Evolutionary conservation across 805 yeast genomes (phyloP).

Genomic region (Metschnikowia sp.): DNA sequence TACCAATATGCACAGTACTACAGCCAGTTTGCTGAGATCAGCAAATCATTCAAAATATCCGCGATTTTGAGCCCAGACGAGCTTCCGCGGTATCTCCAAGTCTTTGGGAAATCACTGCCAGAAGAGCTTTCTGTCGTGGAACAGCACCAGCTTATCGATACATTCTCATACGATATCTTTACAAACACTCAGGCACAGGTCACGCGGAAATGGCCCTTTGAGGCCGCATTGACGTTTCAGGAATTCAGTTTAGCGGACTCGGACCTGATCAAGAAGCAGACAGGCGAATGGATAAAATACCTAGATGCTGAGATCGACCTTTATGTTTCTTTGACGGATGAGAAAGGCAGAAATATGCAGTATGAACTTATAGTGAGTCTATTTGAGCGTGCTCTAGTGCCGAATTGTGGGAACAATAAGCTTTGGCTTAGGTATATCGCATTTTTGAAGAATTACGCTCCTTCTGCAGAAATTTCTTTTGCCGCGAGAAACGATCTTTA

Average conservation of each 20-base stretch:
- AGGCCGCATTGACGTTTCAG: constrained; percentile 56
- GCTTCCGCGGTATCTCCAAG: constrained; percentile 21
- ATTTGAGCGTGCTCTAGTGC: constrained; percentile 72
- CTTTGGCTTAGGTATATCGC: constrained; percentile 69
- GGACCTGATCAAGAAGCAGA: constrained; percentile 39
- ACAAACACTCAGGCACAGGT: constrained; percentile 50
- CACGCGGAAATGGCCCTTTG: constrained; percentile 66
- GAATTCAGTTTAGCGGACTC: constrained; percentile 47
- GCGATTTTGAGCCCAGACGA: constrained; percentile 21
- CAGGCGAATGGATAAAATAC: constrained; percentile 60
- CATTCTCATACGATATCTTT: constrained; percentile 43
- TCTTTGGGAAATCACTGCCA: constrained; percentile 20
- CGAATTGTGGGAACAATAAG: constrained; percentile 55
- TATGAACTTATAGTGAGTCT: constrained; percentile 39
- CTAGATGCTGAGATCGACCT: constrained; percentile 47
- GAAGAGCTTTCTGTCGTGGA: constrained; percentile 35
- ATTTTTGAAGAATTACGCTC: constrained; percentile 39
- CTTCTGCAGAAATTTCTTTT: constrained; percentile 20
- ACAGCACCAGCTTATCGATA: constrained; percentile 40
- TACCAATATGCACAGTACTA: constrained; percentile 84
- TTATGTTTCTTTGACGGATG: neutral
- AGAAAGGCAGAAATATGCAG: constrained; percentile 1
- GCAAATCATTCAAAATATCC: constrained; percentile 29
- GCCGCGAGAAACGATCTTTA: constrained; percentile 43
- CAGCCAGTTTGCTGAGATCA: constrained; percentile 42